Conservation (phyloP, 192 early-diverging fungal genomes). For the Chytriomyces sp. region DNA sequence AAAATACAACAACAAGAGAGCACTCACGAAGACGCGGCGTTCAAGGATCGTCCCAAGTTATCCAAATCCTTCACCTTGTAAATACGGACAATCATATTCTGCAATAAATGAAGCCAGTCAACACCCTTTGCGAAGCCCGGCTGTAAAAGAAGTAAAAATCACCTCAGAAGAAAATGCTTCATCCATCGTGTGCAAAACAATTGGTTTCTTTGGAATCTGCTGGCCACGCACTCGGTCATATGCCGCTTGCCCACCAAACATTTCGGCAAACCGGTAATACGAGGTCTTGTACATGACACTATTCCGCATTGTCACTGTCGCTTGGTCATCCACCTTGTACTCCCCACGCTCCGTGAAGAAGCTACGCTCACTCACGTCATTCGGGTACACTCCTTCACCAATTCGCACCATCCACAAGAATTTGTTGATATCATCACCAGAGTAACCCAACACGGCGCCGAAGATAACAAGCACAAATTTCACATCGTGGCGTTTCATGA, state of each 20-base stretch:
- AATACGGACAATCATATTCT: conserved; percentile 98
- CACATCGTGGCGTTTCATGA: conserved; percentile 92
- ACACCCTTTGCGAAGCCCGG: not conserved
- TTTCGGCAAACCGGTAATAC: conserved; percentile 93
- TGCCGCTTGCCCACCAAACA: conserved; percentile 73
- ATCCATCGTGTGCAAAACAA: conserved; percentile 84
- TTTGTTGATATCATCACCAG: conserved; percentile 99
- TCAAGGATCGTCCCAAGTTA: conserved; percentile 80
- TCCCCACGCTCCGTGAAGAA: conserved; percentile 91
- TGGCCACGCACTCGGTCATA: conserved; percentile 86
- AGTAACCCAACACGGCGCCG: conserved; percentile 95
- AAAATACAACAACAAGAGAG: not conserved
- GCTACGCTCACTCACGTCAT: conserved; percentile 84
- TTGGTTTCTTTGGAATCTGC: conserved; percentile 73
- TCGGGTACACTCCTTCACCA: conserved; percentile 95
- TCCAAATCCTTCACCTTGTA: conserved; percentile 98
- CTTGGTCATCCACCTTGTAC: conserved; percentile 90
- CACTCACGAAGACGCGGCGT: conserved; percentile 57
- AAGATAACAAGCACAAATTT: conserved; percentile 98
- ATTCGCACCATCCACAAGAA: conserved; percentile 99
- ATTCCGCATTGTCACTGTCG: conserved; percentile 86
- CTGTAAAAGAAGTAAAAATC: conserved; percentile 1
- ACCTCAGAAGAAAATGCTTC: conserved; percentile 62
- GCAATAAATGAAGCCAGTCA: not conserved
- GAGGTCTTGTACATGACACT: conserved; percentile 97